Evolutionary conservation across 257 asterid species (phyloP).

Genomic region (Handroanthus guayacan): DNA sequence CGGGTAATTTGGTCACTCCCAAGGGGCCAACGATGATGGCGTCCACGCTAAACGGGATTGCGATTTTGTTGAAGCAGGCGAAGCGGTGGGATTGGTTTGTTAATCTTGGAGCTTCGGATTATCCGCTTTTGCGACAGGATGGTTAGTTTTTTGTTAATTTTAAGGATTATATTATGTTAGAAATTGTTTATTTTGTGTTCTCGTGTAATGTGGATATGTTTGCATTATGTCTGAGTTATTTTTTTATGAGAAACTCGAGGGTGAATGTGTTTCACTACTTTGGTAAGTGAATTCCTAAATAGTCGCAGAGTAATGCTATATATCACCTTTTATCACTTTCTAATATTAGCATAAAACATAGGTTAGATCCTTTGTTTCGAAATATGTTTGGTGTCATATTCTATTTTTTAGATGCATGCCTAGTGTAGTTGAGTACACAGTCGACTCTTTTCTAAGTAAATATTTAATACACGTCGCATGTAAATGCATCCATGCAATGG

Average conservation of each 20-base stretch:
- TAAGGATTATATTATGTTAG: not conserved
- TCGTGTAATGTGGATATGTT: constrained; percentile 26
- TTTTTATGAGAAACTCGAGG: not conserved
- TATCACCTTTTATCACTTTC: not conserved
- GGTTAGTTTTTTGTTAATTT: constrained; percentile 54
- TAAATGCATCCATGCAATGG: too few relatives aligned
- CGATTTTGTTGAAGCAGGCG: constrained; percentile 75
- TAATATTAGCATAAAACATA: not conserved
- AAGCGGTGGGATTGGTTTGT: constrained; percentile 92
- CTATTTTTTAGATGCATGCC: too few relatives aligned
- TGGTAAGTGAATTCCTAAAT: constrained; percentile 1
- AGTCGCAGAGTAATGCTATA: not conserved
- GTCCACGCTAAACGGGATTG: constrained; percentile 73
- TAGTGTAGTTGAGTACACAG: too few relatives aligned
- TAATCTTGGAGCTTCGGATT: constrained; percentile 83
- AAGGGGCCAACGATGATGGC: constrained; percentile 89
- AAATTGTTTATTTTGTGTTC: not conserved
- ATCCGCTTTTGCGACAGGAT: constrained; percentile 95
- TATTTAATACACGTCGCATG: too few relatives aligned
- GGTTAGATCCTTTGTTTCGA: too few relatives aligned
- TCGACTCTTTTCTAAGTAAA: too few relatives aligned
- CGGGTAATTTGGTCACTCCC: constrained; percentile 70
- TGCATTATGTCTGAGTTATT: constrained; percentile 8
- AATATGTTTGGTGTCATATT: too few relatives aligned
- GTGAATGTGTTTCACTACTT: not conserved